These are phyloP conservation scores for Vanderwaltozyma verrucispora DNA, from an alignment of 805 yeast genomes.

Conservation along the genomic window DNA sequence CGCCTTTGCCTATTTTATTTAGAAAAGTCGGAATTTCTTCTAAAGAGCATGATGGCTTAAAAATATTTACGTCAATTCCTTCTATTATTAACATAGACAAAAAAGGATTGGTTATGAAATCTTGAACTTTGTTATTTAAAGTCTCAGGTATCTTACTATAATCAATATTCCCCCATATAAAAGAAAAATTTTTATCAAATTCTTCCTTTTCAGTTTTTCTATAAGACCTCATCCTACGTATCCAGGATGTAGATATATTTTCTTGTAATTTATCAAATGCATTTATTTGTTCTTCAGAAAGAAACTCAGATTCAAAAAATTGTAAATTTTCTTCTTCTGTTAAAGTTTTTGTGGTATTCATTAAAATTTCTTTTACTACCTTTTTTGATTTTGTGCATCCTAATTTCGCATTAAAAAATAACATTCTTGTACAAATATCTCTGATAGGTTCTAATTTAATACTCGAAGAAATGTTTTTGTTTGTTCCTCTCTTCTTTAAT, in stretches of 20 bases:
- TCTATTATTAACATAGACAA: constrained; percentile 42
- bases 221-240: constrained; percentile 45
- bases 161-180: constrained; percentile 34
- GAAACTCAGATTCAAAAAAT: not conserved
- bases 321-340: not conserved
- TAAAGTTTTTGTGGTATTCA: not conserved
- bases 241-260: constrained; percentile 59
- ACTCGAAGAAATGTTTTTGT: not conserved
- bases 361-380: not conserved
- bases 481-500: not conserved
- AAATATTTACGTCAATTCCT: constrained; percentile 38
- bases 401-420: not conserved
- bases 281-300: constrained; percentile 8
- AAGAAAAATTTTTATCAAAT: constrained; percentile 31
- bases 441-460: not conserved
- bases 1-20: constrained; percentile 68
- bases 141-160: constrained; percentile 29
- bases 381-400: constrained; percentile 1
- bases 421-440: not conserved
- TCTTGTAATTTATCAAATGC: constrained; percentile 30
- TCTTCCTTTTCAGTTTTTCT: constrained; percentile 32
- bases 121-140: constrained; percentile 38
- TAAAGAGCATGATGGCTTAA: constrained; percentile 41
- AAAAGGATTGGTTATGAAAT: constrained; percentile 39
- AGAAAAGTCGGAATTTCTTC: constrained; percentile 51